Conservation (phyloP, 1,139 yeast genomes). For the Scheffersomyces illinoinensis region DNA sequence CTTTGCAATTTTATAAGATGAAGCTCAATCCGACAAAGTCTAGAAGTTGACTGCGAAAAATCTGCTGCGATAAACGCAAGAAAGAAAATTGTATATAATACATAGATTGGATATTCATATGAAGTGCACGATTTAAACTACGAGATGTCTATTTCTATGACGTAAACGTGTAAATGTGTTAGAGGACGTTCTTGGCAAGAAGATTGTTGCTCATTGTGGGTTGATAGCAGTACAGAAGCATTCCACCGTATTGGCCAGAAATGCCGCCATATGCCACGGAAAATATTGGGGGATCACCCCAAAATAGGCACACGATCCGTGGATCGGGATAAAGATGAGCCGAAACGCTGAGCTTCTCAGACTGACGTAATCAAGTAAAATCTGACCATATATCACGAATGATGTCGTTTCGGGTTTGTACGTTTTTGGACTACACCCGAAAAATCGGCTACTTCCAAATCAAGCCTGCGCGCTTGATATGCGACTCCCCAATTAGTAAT, state of each 20-base stretch:
- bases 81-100: too few relatives aligned
- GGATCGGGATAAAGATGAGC: neutral
- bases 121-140: neutral
- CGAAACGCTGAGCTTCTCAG: neutral
- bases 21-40: neutral
- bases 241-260: neutral
- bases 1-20: neutral
- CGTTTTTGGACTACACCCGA: neutral
- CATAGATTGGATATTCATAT: too few relatives aligned
- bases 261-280: neutral
- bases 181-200: neutral
- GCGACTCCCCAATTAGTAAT: neutral
- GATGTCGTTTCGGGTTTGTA: neutral
- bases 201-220: neutral
- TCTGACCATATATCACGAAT: neutral
- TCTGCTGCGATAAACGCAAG: neutral
- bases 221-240: neutral
- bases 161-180: neutral
- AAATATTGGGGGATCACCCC: neutral
- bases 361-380: neutral
- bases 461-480: neutral
- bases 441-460: neutral
- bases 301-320: neutral
- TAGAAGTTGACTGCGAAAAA: neutral
- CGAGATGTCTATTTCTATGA: neutral